Base-by-base conservation (phyloP, 371 early-diverging fungal species). In the Parasitella parasitica region DNA sequence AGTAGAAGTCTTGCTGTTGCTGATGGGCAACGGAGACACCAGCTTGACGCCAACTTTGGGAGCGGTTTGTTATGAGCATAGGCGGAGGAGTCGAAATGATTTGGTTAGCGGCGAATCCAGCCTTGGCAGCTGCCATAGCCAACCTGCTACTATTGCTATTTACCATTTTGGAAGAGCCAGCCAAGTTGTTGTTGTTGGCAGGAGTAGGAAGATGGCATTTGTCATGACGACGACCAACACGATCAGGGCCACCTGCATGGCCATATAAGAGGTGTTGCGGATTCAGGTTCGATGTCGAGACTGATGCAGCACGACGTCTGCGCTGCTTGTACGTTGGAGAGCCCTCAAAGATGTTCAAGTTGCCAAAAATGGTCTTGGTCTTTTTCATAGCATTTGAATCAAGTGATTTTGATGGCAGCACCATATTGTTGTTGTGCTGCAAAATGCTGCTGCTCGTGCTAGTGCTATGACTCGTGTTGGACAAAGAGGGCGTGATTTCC, bases 241-340 rank as follows among this genome's bases (percentile, higher is more conserved):
- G 71, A 6, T 67, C 71, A n/a, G 75, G 71, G 4, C 73, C 70
- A 32, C 73, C 66, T 37, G 59, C 48, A 52, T 52, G 30, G 41
- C 35, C 12, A 65, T 38, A 20, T 28, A 27, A 43, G 27, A 57
- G 49, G 15, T 63, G 32, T 5, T 56, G 49, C 16, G 61, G 32
- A 35, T 43, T 51, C 37, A 57, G 59, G 58, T 53, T 66, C 6
- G 67, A 63, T 9, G 63, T 69, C 26, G 70, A 71, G 11, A 78
- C 75, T 12, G 86, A 84, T 27, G 81, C 75, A 6, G 86, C 83
- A 24, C 87, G 80, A 71, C 94, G 77, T 49, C 88, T 73, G 30
- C 91, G 77, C 63, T 88, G 87, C 63, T 90, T 90, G 73, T 89
- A 89, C 1, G 84, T 85, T 7, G 89, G 88, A 3, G 89, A 84